Percentiles rank a stretch among this genome's conserved stretches.
Evolutionary conservation across 495 filamentous ascomycete species (phyloP).

Genomic region (Zalerion maritima): DNA sequence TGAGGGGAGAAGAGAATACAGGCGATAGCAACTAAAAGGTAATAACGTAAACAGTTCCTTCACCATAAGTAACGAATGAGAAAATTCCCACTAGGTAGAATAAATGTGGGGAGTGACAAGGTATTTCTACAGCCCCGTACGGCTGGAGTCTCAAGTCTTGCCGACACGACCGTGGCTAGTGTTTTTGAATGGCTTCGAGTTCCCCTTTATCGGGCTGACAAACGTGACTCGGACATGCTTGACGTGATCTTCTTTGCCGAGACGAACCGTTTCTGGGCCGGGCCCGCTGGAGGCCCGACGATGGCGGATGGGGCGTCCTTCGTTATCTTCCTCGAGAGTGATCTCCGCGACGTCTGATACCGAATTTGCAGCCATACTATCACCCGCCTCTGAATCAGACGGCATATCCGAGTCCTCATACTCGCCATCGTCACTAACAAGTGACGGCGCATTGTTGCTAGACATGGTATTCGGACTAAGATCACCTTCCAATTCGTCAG

Average conservation of each 20-base stretch:
- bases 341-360: constrained; percentile 36
- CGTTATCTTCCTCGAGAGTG: constrained; percentile 27
- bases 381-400: constrained; percentile 28
- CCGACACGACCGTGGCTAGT: too few relatives aligned
- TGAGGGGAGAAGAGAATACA: too few relatives aligned
- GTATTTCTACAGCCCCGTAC: too few relatives aligned
- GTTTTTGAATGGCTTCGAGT: too few relatives aligned
- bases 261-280: constrained; percentile 13
- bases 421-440: constrained; percentile 77
- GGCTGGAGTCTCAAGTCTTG: too few relatives aligned
- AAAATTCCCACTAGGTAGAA: too few relatives aligned
- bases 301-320: constrained; percentile 21
- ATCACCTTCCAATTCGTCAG: constrained; percentile 43
- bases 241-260: constrained; percentile 29
- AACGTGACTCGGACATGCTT: constrained; percentile 35
- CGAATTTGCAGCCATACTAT: constrained; percentile 24
- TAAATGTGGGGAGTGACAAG: too few relatives aligned
- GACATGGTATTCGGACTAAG: constrained; percentile 68
- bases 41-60: too few relatives aligned
- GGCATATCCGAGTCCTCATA: constrained; percentile 45
- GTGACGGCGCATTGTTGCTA: constrained; percentile 66
- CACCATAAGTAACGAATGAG: too few relatives aligned
- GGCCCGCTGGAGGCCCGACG: constrained; percentile 17
- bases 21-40: too few relatives aligned
- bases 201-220: constrained; percentile 22